Evolutionary conservation across 2,329 filamentous ascomycete genomes (phyloP), one percentile per base, ranked within the genome.

Genomic region (Fusarium agapanthi): DNA sequence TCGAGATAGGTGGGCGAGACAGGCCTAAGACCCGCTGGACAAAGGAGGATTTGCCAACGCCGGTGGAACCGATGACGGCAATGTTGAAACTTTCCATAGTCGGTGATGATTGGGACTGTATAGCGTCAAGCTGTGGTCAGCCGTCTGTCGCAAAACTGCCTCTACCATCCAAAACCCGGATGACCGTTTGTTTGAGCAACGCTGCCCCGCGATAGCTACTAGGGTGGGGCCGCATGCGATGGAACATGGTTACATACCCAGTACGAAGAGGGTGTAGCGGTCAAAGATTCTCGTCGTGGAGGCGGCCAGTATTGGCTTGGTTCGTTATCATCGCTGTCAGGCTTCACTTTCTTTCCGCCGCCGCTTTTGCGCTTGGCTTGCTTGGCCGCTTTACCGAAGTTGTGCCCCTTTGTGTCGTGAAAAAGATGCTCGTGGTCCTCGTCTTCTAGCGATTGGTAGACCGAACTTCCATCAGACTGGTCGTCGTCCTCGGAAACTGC

Each of bases 11-110:
- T 15, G 86, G 84, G 26, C 86, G 82, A 43, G 86, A 80, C 28
- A 91, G 81, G 61, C 88, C 87, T 70, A 91, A 83, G 61, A 89
- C 88, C 50, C 86, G 87, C 80, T 92, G 90, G 76, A 92, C 89
- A 76, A 92, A 91, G 51, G 89, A 87, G 56, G 90, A 91, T 80
- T 93, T 93, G 73, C 91, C 91, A 53, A 91, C 90, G 67, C 89
- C 89, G 75, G 87, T 84, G 79, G 89, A 87, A 76, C 91, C 91
- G 79, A 93, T 89, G 67, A 92, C 85, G 76, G 89, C 89, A 74
- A 93, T 89, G 78, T 90, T 91, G 77, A 90, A 87, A 74, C 85
- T 84, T 71, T 90, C 88, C 88, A 90, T 90, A 67, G 75, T 78
- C 77, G 78, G 72, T 64, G 77, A 71, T 60, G 76, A 70, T 58